Conservation (phyloP, 345 rosid species). For the Sonneratia alba region DNA sequence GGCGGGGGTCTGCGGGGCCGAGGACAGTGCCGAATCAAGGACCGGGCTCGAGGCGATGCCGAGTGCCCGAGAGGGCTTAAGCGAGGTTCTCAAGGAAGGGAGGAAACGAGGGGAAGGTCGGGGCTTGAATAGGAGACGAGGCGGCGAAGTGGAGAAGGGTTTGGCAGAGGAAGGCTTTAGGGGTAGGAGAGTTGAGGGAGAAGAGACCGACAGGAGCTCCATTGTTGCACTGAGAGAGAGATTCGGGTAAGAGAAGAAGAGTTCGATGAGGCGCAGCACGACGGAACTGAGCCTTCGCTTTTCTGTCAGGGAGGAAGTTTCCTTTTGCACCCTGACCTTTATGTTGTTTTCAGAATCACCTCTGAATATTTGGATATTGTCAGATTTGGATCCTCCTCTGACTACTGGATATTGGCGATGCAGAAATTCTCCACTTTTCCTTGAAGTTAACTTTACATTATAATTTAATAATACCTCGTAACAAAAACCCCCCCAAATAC, state of each 20-base stretch:
- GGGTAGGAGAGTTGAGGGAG: slow-evolving; percentile 16
- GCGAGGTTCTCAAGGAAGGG: slow-evolving; percentile 19
- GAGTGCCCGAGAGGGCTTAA: slow-evolving; percentile 14
- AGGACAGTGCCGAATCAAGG: slow-evolving; percentile 4
- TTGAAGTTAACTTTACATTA: too few species aligned
- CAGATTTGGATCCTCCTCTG: neutral
- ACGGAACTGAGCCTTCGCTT: neutral
- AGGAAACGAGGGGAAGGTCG: slow-evolving; percentile 10
- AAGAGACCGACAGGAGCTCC: slow-evolving; percentile 8
- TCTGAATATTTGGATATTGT: neutral
- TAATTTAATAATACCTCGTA: too few species aligned
- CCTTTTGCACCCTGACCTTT: neutral
- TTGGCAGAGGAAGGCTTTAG: slow-evolving; percentile 25
- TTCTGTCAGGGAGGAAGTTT: neutral
- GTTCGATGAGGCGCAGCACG: neutral
- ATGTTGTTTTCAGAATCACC: neutral
- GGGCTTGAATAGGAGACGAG: slow-evolving; percentile 18
- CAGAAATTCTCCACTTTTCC: too few species aligned
- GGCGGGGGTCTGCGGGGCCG: slow-evolving; percentile 48
- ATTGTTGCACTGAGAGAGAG: neutral
- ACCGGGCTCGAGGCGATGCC: slow-evolving; percentile 4
- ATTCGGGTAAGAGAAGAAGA: slow-evolving; percentile 2
- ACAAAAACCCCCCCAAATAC: too few species aligned
- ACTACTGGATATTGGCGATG: too few species aligned
- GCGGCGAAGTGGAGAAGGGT: slow-evolving; percentile 8